These are phyloP conservation scores for Cryptococcus sp. DNA, from an alignment of 1,284 basidiomycete genomes.

Conservation along the genomic window DNA sequence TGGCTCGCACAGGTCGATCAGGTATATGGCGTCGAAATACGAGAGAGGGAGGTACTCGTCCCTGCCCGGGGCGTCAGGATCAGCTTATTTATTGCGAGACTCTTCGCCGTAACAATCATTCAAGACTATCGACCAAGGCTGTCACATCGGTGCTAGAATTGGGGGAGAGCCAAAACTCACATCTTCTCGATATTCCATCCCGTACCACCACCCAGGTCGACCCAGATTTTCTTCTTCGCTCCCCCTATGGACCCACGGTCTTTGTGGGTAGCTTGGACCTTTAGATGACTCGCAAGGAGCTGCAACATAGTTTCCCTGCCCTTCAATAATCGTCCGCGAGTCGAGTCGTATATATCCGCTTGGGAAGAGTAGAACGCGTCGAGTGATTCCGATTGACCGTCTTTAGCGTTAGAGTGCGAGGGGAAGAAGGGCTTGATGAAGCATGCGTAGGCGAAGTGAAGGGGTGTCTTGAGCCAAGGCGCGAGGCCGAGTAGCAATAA, in stretches of 20 bases:
- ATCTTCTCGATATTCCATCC: slow-evolving; percentile 82
- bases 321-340: slow-evolving; percentile 63
- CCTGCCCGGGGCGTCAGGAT: slow-evolving; percentile 54
- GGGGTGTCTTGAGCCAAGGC: slow-evolving; percentile 28
- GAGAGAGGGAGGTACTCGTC: slow-evolving; percentile 67
- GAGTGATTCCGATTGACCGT: slow-evolving; percentile 49
- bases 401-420: slow-evolving; percentile 26
- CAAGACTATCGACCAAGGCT: too few species aligned
- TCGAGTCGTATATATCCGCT: slow-evolving; percentile 69
- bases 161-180: slow-evolving; percentile 16
- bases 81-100: too few species aligned
- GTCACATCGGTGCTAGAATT: not conserved
- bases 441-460: slow-evolving; percentile 54
- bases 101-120: too few species aligned
- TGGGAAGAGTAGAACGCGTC: slow-evolving; percentile 67
- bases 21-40: slow-evolving; percentile 70
- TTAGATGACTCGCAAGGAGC: slow-evolving; percentile 69
- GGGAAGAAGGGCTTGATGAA: slow-evolving; percentile 55
- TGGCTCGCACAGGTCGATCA: slow-evolving; percentile 74
- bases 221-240: slow-evolving; percentile 62
- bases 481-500: slow-evolving; percentile 9
- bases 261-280: slow-evolving; percentile 49
- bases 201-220: slow-evolving; percentile 80
- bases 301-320: slow-evolving; percentile 70
- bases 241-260: not conserved